Conservation (phyloP, 73 alveolate genomes). For the Paramecium tetraurelia region DNA sequence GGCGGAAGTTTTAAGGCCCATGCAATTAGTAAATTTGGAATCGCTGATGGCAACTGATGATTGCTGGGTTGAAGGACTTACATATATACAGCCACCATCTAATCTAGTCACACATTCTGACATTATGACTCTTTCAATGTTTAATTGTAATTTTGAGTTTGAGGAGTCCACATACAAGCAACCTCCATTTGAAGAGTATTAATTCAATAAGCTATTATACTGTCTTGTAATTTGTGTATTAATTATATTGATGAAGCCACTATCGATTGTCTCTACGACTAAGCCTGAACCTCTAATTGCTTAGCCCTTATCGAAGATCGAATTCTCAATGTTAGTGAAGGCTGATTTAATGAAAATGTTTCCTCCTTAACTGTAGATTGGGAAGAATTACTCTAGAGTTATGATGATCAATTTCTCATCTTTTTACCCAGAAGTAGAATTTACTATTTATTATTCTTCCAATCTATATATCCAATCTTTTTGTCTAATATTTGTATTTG, state of each 20-base stretch:
- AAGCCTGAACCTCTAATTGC: conserved; percentile 22
- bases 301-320: background rate
- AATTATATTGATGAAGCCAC: background rate
- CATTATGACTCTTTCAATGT: background rate
- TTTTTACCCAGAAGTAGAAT: background rate
- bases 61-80: background rate
- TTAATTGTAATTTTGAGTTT: background rate
- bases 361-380: background rate
- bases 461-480: conserved; percentile 5
- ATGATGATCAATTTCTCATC: background rate
- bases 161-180: conserved; percentile 21
- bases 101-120: background rate
- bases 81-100: background rate
- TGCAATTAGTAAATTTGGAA: background rate
- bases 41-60: background rate
- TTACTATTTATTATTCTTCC: background rate
- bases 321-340: background rate
- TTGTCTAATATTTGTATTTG: background rate
- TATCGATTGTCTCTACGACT: background rate
- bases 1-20: background rate
- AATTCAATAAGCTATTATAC: background rate
- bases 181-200: background rate
- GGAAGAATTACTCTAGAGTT: background rate
- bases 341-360: background rate
- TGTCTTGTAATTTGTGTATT: background rate